Base-by-base conservation (phyloP, 2,329 filamentous ascomycete genomes). In the Aurifilum marmelostoma region DNA sequence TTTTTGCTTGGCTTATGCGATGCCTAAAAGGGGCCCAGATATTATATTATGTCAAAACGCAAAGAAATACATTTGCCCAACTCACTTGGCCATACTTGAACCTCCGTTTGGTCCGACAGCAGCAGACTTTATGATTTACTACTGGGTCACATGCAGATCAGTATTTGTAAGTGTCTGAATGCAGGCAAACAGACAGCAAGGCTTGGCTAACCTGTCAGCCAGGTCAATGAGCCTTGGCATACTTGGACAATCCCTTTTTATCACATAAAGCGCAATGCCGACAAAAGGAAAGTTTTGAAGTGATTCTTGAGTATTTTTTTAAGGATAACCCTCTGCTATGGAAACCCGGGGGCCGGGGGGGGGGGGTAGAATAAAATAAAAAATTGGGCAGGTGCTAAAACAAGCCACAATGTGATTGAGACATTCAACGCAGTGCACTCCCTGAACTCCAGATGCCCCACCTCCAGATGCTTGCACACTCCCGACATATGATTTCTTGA, bases 381-480 rank as follows among this genome's bases (percentile, higher is more conserved):
- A 16, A 56, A 56, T 14, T 18, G 24, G 24, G 52, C 52, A 12
- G 52, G 32, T 56, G 52, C 52, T 56, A 29, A 56, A 8, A 56
- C 27, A 27, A 56, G 52, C 52, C 52, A 21, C 43, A 56, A 56
- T 21, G 27, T 37, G 14, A 52, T 27, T 32, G n/a, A 64, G 11
- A 39, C 18, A 37, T 12, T 37, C 58, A 39, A 6, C 34, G 58
- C 34, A 32, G 34, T 34, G 62, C 62, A 50, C 24, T 34, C 62
- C 71, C 69, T 71, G 61, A 61, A 61, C 67, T 67, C 63, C 71
- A 67, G 65, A 69, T 61, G 52, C 58, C 66, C 71, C 29, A n/a
- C 70, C 66, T n/a, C 71, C 68, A 67, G 65, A 65, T 65, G 63
- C 65, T 21, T 61, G 58, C 65, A 61, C 29, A 50, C 58, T 9